phyloP scores from a whole-genome alignment of 1,284 basidiomycete genomes.

The Sanguinoderma infundibulare region DNA sequence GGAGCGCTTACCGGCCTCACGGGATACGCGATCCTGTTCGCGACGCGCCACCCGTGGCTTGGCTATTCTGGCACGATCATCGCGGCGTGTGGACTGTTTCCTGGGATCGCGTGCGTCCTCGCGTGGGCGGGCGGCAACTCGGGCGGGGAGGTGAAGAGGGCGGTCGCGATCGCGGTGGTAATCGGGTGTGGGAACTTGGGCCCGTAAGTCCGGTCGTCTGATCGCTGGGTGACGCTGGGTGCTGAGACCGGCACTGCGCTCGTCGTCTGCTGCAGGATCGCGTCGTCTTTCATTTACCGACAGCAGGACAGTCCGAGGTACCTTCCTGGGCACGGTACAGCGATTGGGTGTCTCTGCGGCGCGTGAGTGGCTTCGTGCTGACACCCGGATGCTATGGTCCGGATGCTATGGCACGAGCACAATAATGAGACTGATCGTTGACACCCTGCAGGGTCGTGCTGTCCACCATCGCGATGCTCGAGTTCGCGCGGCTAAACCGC shows the following conservation, averaged over 20 bases:
- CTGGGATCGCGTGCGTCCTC: constrained; percentile 60
- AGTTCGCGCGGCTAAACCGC: constrained; percentile 13
- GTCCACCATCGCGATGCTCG: constrained; percentile 11
- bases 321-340: constrained; percentile 19
- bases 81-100: constrained; percentile 62
- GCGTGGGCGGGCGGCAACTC: constrained; percentile 73
- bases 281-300: constrained; percentile 24
- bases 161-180: constrained; percentile 66
- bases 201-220: constrained; percentile 26
- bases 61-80: constrained; percentile 68
- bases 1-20: constrained; percentile 56
- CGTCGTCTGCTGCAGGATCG: constrained; percentile 7
- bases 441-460: constrained; percentile 5
- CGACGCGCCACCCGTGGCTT: constrained; percentile 50
- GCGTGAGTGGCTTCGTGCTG: constrained; percentile 4
- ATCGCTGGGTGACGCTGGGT: not conserved
- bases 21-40: constrained; percentile 64
- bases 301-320: constrained; percentile 22
- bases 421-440: not conserved
- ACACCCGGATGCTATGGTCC: too few species aligned
- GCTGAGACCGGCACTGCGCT: too few species aligned
- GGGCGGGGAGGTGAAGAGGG: constrained; percentile 70
- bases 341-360: constrained; percentile 15
- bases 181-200: constrained; percentile 71
- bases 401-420: too few species aligned